These are phyloP conservation scores for Echium plantagineum DNA, from an alignment of 257 asterid species.

Conservation along the genomic window DNA sequence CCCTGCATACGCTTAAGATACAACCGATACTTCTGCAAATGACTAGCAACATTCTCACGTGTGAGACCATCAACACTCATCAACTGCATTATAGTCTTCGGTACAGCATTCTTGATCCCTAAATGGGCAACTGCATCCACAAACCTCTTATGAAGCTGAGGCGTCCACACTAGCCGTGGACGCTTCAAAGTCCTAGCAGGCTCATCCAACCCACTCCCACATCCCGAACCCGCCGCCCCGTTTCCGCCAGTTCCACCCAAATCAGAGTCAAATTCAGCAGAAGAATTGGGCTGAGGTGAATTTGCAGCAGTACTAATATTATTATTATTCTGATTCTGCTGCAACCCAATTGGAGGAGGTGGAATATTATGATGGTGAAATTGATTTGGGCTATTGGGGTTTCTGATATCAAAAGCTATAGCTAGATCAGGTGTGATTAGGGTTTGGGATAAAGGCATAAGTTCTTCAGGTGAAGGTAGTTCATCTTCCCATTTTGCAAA, in stretches of 20 bases:
- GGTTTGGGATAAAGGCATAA: conserved; percentile 8
- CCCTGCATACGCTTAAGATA: conserved; percentile 27
- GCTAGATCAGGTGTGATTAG: conserved; percentile 7
- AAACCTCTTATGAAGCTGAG: conserved; percentile 23
- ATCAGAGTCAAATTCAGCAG: conserved; percentile 48
- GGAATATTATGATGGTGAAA: conserved; percentile 5
- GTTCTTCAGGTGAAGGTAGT: conserved; percentile 6
- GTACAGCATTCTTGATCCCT: conserved; percentile 22
- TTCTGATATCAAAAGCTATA: conserved; percentile 2
- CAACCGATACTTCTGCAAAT: conserved; percentile 22
- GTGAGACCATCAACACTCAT: conserved; percentile 25
- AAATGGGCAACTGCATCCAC: conserved; percentile 22
- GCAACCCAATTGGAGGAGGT: conserved; percentile 9
- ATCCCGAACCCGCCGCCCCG: neutral
- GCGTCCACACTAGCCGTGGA: conserved; percentile 24
- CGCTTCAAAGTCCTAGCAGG: conserved; percentile 13
- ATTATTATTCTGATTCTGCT: neutral
- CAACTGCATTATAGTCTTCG: conserved; percentile 22
- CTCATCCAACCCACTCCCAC: conserved; percentile 5
- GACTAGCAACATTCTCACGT: conserved; percentile 24
- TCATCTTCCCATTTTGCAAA: conserved; percentile 10
- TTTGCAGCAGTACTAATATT: too few species aligned
- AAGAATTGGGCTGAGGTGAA: conserved; percentile 34
- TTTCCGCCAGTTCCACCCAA: conserved; percentile 8
- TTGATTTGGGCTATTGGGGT: neutral